Percentiles rank a stretch among this genome's conserved stretches.
These are phyloP conservation scores for Saturnispora besseyi DNA, from an alignment of 805 yeast species.

Conservation along the genomic window DNA sequence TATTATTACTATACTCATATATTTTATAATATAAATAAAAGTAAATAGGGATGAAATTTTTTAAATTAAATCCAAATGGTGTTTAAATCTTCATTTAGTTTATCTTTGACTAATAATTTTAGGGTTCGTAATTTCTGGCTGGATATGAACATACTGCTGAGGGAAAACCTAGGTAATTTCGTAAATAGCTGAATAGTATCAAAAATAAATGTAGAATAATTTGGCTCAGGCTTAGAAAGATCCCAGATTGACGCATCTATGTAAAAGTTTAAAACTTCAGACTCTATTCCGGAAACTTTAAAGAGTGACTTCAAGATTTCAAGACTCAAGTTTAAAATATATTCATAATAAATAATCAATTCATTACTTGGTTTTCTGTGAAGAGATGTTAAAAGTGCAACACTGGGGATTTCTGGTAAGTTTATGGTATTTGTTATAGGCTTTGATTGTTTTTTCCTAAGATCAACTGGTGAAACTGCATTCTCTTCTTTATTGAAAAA, in stretches of 20 bases:
- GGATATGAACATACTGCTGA: conserved; percentile 30
- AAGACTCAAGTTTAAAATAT: conserved; percentile 28
- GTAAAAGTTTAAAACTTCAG: conserved; percentile 38
- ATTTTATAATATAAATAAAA: no score
- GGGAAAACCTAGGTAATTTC: conserved; percentile 29
- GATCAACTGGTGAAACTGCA: background rate
- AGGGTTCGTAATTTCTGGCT: conserved; percentile 6
- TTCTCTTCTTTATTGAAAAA: conserved; percentile 9
- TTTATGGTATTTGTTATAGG: conserved; percentile 14
- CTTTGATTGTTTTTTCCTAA: conserved; percentile 11
- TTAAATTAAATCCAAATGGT: conserved; percentile 6
- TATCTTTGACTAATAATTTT: background rate
- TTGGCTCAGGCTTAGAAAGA: conserved; percentile 16
- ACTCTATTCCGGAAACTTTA: conserved; percentile 38
- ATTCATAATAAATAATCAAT: conserved; percentile 25
- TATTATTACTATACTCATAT: no score
- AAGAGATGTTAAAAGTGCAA: conserved; percentile 36
- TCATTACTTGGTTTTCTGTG: conserved; percentile 17
- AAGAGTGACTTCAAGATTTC: conserved; percentile 28
- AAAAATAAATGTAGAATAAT: conserved; percentile 15
- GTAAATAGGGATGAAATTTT: no score
- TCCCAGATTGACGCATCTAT: conserved; percentile 31
- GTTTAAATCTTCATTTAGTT: conserved; percentile 5
- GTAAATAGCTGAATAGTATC: conserved; percentile 24
- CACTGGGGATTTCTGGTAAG: conserved; percentile 41